Base-by-base conservation (phyloP, 179 eudicot species). In the Sideroxylon spinosum region DNA sequence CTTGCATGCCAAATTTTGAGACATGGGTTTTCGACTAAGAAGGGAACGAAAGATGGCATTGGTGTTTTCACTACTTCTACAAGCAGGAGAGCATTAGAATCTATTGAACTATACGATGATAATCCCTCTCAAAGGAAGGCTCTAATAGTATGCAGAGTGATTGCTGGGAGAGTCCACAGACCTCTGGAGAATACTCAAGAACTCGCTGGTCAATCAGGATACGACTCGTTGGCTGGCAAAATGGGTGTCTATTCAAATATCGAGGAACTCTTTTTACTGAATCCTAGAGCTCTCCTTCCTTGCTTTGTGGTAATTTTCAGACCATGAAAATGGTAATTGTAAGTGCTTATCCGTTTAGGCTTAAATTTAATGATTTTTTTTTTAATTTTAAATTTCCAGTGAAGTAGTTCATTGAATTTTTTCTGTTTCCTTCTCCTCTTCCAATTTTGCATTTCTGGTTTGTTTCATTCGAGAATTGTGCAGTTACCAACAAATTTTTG, bases 241-340 rank as follows among this genome's bases (percentile, higher is more conserved):
- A 89, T 90, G 1, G 97, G 97, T 25, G 76, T 90, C 0, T 88
- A 90, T 82, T 86, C 93, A 1, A 92, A 87, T 70, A 89, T 90
- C 23, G 97, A 92, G 85, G 97, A 92, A 82, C 85, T 92, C 66
- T 90, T 86, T 74, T 85, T 92, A 93, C 90, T 92, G 55, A 90
- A 87, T 84, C 91, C 91, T 50, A 90, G 85, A 66, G 97, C 97
- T 82, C 86, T 92, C 37, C 88, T 92, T 59, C 94, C 97, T 81
- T 92, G 97, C 81, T 92, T 92, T 85, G 94, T 92, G 81, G 94
- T 92, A 7, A 89, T 92, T 65, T 92, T 91, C 85, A 92, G 86
- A 81, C 82, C 86, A 22, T 92, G 87, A 37, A 29, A 55, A 20
- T n/a, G 57, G 20, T 10, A 37, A 19, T 9, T 52, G 2, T 14